These are phyloP conservation scores for Mortierella sp. DNA, from an alignment of 371 early-diverging fungal genomes.

Conservation along the genomic window DNA sequence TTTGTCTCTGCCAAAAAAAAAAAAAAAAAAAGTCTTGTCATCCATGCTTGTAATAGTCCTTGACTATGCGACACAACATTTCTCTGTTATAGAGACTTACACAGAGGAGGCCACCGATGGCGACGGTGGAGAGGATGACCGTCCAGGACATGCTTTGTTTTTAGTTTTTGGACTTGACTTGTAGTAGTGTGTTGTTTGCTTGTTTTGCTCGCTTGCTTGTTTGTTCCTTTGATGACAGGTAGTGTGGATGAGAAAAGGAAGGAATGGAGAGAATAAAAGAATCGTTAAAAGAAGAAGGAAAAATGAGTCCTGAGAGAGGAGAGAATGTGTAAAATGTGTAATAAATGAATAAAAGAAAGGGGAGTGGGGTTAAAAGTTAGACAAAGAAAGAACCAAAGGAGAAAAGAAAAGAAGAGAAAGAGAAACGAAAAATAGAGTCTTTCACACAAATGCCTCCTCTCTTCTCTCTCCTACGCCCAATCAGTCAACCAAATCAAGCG, in stretches of 20 bases:
- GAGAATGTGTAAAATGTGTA: background rate
- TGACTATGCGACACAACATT: too few species aligned
- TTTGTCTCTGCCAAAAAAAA: too few species aligned
- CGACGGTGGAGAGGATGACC: constrained; percentile 41
- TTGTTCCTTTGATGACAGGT: background rate
- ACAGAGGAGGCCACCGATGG: constrained; percentile 42
- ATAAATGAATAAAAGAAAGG: too few species aligned
- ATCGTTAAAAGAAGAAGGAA: background rate
- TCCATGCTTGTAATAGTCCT: too few species aligned
- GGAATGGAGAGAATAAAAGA: background rate
- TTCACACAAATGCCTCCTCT: too few species aligned
- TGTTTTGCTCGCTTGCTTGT: too few species aligned
- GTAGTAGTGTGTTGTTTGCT: background rate
- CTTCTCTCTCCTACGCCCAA: background rate
- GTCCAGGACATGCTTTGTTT: constrained; percentile 32
- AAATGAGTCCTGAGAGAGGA: background rate
- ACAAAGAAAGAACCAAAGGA: background rate
- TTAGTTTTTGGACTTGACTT: background rate
- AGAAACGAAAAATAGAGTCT: background rate
- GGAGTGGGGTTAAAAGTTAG: background rate
- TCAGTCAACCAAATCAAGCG: too few species aligned
- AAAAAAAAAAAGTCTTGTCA: too few species aligned
- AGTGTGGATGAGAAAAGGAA: background rate
- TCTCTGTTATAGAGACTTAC: constrained; percentile 21
- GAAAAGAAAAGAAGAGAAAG: background rate